These are phyloP conservation scores for Bipolaris victoriae DNA, from an alignment of 2,329 filamentous ascomycete species.

Conservation along the genomic window DNA sequence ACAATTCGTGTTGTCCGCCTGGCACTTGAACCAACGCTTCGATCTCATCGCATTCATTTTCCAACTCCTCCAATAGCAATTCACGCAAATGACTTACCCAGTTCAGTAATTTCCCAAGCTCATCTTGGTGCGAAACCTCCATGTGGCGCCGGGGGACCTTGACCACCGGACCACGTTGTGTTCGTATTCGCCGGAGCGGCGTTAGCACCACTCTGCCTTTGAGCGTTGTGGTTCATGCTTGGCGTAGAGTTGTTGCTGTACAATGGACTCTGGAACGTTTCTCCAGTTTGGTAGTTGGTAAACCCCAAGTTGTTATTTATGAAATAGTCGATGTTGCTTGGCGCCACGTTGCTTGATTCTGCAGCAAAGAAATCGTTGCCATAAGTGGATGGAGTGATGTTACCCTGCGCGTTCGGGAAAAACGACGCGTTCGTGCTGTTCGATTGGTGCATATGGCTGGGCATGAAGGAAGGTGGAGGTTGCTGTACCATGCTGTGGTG, in stretches of 20 bases:
- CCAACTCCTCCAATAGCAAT: constrained; percentile 4
- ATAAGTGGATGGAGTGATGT: neutral
- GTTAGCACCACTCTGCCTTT: neutral
- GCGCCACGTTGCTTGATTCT: neutral
- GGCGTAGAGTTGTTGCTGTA: neutral
- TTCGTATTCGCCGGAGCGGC: neutral
- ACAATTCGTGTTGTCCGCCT: neutral
- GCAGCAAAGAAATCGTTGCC: neutral
- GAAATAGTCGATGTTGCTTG: neutral
- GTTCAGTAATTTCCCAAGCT: neutral
- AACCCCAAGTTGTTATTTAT: neutral
- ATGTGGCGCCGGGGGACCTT: neutral
- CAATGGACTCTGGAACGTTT: neutral
- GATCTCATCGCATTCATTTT: neutral
- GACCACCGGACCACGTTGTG: neutral
- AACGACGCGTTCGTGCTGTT: neutral
- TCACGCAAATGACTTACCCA: neutral
- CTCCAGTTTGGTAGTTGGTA: neutral
- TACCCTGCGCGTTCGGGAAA: neutral
- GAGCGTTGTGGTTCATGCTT: neutral
- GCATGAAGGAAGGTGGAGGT: neutral
- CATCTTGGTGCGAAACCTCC: neutral
- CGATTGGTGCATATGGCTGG: neutral
- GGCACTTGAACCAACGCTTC: constrained; percentile 2
- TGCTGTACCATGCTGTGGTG: neutral